Evolutionary conservation across 768 basidiomycete species (phyloP).

Genomic region (Calocybe cyanea): DNA sequence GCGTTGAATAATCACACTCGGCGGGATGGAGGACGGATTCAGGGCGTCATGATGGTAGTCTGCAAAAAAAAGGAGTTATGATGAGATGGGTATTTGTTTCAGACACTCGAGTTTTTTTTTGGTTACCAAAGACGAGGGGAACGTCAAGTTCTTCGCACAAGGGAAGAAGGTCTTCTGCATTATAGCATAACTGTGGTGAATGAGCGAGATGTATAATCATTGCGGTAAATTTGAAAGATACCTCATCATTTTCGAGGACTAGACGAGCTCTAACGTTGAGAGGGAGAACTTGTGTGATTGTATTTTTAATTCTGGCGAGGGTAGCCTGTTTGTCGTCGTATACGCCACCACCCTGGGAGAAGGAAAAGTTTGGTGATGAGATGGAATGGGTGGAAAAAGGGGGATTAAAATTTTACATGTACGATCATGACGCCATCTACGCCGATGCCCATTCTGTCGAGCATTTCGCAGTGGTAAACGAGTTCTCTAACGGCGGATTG

Average conservation of each 20-base stretch:
- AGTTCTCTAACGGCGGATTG: constrained; percentile 77
- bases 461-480: constrained; percentile 83
- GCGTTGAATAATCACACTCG: constrained; percentile 64
- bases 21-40: constrained; percentile 54
- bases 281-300: constrained; percentile 56
- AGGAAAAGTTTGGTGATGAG: not conserved
- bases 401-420: constrained; percentile 44
- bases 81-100: constrained; percentile 24
- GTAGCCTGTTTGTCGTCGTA: constrained; percentile 79
- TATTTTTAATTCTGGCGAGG: constrained; percentile 67
- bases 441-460: constrained; percentile 79
- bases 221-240: constrained; percentile 27
- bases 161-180: constrained; percentile 82
- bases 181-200: constrained; percentile 65
- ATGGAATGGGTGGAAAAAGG: not conserved
- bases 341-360: constrained; percentile 66
- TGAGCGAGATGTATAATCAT: too few relatives aligned
- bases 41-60: constrained; percentile 86
- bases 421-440: constrained; percentile 87
- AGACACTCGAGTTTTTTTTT: constrained; percentile 21
- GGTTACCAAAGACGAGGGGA: constrained; percentile 58
- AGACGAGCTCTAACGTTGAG: constrained; percentile 65
- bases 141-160: constrained; percentile 81
- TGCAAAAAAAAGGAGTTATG: constrained; percentile 19
- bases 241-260: constrained; percentile 95